Percentiles rank a stretch among this genome's conserved stretches.
Conservation (phyloP, 2,329 filamentous ascomycete species). For the Elsinoe arachidis region DNA sequence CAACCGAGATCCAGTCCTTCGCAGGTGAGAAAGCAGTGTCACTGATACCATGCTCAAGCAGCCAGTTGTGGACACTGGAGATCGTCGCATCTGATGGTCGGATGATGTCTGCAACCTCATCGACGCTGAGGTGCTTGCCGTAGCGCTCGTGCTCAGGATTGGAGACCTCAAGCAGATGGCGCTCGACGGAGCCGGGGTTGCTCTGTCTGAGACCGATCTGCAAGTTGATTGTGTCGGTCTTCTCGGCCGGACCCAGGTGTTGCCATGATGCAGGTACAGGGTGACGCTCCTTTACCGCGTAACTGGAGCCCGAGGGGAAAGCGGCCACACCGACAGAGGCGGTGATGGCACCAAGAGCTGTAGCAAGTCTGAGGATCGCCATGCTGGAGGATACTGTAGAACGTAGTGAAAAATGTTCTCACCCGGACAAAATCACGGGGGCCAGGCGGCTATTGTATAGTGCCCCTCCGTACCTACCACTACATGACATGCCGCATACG, state of each 20-base stretch:
- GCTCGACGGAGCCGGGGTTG: conserved; percentile 47
- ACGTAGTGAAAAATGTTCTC: not conserved
- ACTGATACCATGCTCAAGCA: conserved; percentile 45
- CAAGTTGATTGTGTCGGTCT: conserved; percentile 43
- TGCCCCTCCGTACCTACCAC: not conserved
- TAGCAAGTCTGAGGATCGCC: conserved; percentile 1
- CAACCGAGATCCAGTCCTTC: conserved; percentile 50
- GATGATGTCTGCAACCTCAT: conserved; percentile 47
- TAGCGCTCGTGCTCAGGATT: conserved; percentile 47
- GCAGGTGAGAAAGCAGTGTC: conserved; percentile 40
- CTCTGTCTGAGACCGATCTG: conserved; percentile 52
- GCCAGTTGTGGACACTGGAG: conserved; percentile 48
- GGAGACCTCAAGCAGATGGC: conserved; percentile 47
- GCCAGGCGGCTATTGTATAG: not conserved
- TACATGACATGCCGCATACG: not conserved
- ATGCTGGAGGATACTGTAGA: not conserved
- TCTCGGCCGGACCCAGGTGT: conserved; percentile 38
- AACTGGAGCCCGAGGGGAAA: conserved; percentile 28
- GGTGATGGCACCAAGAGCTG: conserved; percentile 11
- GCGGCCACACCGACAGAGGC: not conserved
- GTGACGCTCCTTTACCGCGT: conserved; percentile 50
- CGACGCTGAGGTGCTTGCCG: conserved; percentile 43
- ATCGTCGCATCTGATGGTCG: conserved; percentile 45
- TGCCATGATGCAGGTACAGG: conserved; percentile 45
- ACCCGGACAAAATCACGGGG: not conserved